These are phyloP conservation scores for Selaginella moellendorffii DNA, from an alignment of 75 land plant species.

Conservation along the genomic window DNA sequence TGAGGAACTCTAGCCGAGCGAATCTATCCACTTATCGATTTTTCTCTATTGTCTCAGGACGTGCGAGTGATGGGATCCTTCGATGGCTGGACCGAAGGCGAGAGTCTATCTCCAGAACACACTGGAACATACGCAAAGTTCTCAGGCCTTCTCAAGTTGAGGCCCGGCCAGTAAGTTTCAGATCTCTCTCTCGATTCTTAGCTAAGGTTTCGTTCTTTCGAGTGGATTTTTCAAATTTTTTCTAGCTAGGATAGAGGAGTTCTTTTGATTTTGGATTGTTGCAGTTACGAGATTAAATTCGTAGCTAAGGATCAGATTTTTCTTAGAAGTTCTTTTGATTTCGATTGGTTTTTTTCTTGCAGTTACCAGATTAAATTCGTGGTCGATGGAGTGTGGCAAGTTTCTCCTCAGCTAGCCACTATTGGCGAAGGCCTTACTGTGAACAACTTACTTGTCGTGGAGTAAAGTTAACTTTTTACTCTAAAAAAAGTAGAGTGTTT, in stretches of 20 bases:
- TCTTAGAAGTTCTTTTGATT: no score
- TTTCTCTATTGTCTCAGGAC: constrained; percentile 25
- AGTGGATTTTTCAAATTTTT: neutral
- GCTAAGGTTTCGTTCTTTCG: neutral
- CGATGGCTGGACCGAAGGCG: constrained; percentile 87
- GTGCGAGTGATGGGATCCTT: constrained; percentile 95
- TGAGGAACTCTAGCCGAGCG: no score
- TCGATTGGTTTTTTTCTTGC: constrained; percentile 3
- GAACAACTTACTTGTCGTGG: constrained; percentile 68
- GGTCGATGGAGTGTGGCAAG: constrained; percentile 88
- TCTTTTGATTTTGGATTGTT: no score
- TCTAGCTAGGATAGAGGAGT: no score
- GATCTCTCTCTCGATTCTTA: constrained; percentile 4
- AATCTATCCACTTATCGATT: neutral
- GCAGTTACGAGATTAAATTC: no score
- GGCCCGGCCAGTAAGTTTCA: constrained; percentile 60
- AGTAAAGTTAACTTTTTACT: constrained; percentile 12
- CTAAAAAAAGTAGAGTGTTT: neutral
- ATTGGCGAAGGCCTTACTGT: constrained; percentile 69
- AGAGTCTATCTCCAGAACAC: constrained; percentile 68
- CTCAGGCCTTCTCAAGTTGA: constrained; percentile 54
- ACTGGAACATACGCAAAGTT: constrained; percentile 49
- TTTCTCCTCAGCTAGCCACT: constrained; percentile 59
- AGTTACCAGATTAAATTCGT: constrained; percentile 91
- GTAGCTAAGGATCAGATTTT: no score